Conservation (phyloP, 352 stramenopile species). For the Phytophthora vignae region DNA sequence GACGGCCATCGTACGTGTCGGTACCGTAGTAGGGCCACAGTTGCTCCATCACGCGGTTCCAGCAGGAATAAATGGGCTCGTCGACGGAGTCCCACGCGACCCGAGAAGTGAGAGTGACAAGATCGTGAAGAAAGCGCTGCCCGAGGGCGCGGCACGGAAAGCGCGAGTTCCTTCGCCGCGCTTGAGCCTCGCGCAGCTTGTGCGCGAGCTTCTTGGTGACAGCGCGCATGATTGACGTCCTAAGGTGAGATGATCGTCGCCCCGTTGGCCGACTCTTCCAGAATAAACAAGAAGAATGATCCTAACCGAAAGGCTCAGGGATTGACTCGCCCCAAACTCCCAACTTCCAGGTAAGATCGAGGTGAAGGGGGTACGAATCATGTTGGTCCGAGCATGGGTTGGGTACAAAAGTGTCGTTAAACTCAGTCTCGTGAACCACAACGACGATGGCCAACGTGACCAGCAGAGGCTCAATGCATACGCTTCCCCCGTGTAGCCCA, state of each 20-base stretch:
- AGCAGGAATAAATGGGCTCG: neutral
- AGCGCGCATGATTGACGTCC: too few relatives aligned
- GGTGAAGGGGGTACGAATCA: too few relatives aligned
- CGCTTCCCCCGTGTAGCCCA: neutral
- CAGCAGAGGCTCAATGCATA: neutral
- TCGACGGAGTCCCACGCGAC: neutral
- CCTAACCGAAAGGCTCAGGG: too few relatives aligned
- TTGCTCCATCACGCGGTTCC: constrained; percentile 3
- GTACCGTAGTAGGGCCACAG: constrained; percentile 1
- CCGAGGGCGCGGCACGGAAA: neutral
- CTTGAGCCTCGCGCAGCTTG: constrained; percentile 6
- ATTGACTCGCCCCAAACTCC: too few relatives aligned
- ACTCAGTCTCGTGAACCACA: neutral
- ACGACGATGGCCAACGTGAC: neutral
- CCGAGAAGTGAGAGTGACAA: neutral
- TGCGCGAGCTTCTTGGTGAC: neutral
- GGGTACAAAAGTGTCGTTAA: neutral
- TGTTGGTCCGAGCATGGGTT: neutral
- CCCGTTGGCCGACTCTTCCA: too few relatives aligned
- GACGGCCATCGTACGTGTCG: neutral
- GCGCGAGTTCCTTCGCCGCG: neutral
- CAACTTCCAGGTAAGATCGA: too few relatives aligned
- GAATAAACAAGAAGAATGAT: too few relatives aligned
- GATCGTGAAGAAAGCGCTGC: neutral
- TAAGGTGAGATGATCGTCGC: too few relatives aligned